Evolutionary conservation across 352 stramenopile genomes (phyloP).

Genomic region (Pythium angustatum): DNA sequence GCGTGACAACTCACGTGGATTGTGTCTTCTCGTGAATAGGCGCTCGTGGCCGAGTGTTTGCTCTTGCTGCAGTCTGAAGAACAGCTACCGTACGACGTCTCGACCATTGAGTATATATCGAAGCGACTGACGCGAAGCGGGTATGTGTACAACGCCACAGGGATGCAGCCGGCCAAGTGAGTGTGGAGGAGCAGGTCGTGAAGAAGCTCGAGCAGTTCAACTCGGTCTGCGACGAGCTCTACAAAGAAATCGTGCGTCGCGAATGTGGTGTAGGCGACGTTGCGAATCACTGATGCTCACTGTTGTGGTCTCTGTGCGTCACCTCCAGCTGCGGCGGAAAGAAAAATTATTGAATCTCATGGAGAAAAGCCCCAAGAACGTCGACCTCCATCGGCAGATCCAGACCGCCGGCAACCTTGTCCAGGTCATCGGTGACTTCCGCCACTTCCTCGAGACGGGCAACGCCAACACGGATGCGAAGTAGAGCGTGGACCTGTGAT

Average conservation of each 20-base stretch:
- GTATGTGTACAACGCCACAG: constrained; percentile 20
- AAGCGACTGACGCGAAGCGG: no score
- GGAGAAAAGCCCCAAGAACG: constrained; percentile 83
- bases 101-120: no score
- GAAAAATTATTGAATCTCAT: constrained; percentile 83
- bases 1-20: no score
- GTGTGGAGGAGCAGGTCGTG: constrained; percentile 73
- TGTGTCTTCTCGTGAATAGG: no score
- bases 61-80: constrained; percentile 78
- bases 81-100: constrained; percentile 56
- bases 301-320: neutral
- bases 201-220: constrained; percentile 90
- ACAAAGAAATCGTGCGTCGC: constrained; percentile 83
- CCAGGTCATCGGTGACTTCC: constrained; percentile 82
- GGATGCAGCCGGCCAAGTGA: constrained; percentile 36
- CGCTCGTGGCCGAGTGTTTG: constrained; percentile 75
- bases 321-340: constrained; percentile 70
- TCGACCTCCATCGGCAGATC: constrained; percentile 85
- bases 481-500: no score
- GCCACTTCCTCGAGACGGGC: constrained; percentile 79
- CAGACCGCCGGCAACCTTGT: constrained; percentile 82
- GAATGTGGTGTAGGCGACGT: neutral
- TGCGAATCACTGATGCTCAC: neutral
- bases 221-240: constrained; percentile 85
- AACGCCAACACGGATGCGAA: constrained; percentile 8